Evolutionary conservation across 495 filamentous ascomycete genomes (phyloP), one percentile per base, ranked within the genome.

Genomic region (Neurospora sublineolata): DNA sequence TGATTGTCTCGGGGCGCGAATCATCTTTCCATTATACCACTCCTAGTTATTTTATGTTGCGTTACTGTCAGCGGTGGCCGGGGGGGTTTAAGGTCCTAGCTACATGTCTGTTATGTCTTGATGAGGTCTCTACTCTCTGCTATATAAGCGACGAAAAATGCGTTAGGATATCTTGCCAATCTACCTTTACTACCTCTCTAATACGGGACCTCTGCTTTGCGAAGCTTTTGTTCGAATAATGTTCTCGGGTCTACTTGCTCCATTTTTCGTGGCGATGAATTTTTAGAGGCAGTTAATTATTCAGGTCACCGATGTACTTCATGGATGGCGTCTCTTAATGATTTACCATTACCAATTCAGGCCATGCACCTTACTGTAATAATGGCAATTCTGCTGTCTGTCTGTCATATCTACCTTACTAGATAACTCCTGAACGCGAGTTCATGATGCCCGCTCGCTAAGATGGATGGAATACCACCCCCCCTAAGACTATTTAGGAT

Each of bases 31-130:
- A 16, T 16, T 58, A 64, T 64, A 64, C 52, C 58, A 71, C 37
- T 69, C 42, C 73, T 72, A 68, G 70, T 69, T 70, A 10, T 44
- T 44, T 44, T 20, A 20, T 44, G n/a, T 44, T 44, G 11, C 41
- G 41, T 44, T 44, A 44, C 7, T 44, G 18, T 3, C 41, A 8
- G 41, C 41, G 18, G 4, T 18, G 18, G 41, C 41, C 39, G 14
- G 18, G 3, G 10, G 46, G n/a, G 46, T 27, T 58, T 27, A 12
- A 27, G 9, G 10, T 11, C 11, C 44, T 6, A 27, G 20, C 3
- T 23, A 3, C 3, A 27, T 58, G 52, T 64, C 23, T 58, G 20
- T 60, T 33, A 33, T 64, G 52, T 64, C 27, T 33, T 64, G 9
- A 33, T 33, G 27, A 14, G 52, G 52, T 33, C 7, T 33, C 7